Evolutionary conservation across 2,329 filamentous ascomycete species (phyloP).

Genomic region (Aspergillus japonicus): DNA sequence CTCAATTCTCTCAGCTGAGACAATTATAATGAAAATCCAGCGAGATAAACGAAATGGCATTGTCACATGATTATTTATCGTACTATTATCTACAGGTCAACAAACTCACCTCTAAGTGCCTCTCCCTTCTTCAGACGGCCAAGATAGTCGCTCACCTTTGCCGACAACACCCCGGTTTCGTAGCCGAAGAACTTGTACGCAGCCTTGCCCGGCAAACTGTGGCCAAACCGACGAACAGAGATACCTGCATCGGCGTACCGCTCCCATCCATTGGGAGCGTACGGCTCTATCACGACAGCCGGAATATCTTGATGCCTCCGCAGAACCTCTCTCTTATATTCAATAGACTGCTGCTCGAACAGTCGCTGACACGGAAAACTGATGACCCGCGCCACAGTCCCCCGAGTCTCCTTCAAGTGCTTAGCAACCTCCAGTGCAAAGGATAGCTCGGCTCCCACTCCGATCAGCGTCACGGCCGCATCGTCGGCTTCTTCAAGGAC

Average conservation of each 20-base stretch:
- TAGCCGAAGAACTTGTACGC: slow-evolving; percentile 21
- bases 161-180: slow-evolving; percentile 11
- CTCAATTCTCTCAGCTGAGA: too few species aligned
- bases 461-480: slow-evolving; percentile 49
- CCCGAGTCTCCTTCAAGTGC: slow-evolving; percentile 39
- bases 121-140: slow-evolving; percentile 7
- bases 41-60: not conserved
- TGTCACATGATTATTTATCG: not conserved
- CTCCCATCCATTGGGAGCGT: slow-evolving; percentile 52
- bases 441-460: slow-evolving; percentile 52
- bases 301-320: slow-evolving; percentile 40
- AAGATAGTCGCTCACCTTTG: slow-evolving; percentile 13
- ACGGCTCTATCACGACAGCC: slow-evolving; percentile 52
- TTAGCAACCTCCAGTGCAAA: slow-evolving; percentile 48
- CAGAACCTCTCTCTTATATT: slow-evolving; percentile 48
- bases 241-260: slow-evolving; percentile 47
- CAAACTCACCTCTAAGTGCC: slow-evolving; percentile 13
- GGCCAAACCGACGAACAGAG: slow-evolving; percentile 14
- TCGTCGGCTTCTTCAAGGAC: slow-evolving; percentile 38
- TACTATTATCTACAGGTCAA: slow-evolving; percentile 13
- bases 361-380: slow-evolving; percentile 53
- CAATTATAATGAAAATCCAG: too few species aligned
- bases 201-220: slow-evolving; percentile 18
- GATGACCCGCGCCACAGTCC: slow-evolving; percentile 47
- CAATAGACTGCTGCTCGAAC: slow-evolving; percentile 48